These are phyloP conservation scores for Talaromyces stipitatus DNA, from an alignment of 495 filamentous ascomycete genomes.

Conservation along the genomic window DNA sequence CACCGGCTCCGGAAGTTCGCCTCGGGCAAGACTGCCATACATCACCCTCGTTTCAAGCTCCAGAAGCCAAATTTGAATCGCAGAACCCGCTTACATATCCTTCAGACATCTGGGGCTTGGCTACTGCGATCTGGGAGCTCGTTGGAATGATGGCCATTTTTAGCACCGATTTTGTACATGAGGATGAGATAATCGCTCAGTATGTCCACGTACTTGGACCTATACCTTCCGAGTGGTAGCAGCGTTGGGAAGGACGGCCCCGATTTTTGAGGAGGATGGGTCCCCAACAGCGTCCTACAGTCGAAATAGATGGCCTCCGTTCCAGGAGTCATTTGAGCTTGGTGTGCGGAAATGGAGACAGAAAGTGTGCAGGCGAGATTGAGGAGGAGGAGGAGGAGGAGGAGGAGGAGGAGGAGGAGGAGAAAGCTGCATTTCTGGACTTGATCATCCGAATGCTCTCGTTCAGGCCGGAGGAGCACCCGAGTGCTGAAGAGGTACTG, in stretches of 20 bases:
- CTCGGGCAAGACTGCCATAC: conserved; percentile 10
- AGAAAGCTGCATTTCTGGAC: too few species aligned
- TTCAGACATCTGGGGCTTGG: conserved; percentile 31
- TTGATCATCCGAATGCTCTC: conserved; percentile 22
- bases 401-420: too few species aligned
- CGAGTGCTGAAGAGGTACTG: conserved; percentile 17
- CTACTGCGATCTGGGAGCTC: conserved; percentile 29
- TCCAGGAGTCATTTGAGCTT: too few species aligned
- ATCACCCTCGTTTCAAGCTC: conserved; percentile 11
- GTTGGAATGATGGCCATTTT: conserved; percentile 27
- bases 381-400: too few species aligned
- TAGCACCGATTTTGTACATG: conserved; percentile 16
- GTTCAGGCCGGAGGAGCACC: too few species aligned
- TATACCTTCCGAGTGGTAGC: conserved; percentile 26
- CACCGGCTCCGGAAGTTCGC: conserved; percentile 3
- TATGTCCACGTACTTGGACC: conserved; percentile 24
- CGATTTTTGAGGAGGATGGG: conserved; percentile 21
- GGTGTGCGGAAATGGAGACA: conserved; percentile 21
- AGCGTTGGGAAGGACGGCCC: conserved; percentile 17
- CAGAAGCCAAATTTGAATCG: conserved; percentile 26
- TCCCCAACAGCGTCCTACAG: conserved; percentile 4
- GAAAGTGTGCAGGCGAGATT: conserved; percentile 8
- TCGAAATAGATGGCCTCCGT: too few species aligned
- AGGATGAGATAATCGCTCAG: conserved; percentile 19
- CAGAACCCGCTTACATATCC: conserved; percentile 19